Evolutionary conservation across 768 basidiomycete species (phyloP), one percentile per base, ranked within the genome.

Genomic region (Auricularia sp.): DNA sequence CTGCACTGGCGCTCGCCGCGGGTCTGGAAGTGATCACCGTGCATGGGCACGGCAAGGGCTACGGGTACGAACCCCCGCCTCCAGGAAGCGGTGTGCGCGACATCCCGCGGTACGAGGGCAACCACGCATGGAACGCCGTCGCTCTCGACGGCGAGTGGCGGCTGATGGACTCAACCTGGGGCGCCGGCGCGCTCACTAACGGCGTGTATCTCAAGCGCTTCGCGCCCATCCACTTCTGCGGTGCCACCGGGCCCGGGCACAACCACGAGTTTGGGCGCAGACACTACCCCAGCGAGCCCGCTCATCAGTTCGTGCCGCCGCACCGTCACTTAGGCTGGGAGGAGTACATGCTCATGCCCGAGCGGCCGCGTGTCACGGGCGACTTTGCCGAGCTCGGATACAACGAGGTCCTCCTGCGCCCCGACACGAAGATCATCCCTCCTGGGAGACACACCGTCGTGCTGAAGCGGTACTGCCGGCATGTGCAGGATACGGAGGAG

Each of bases 91-190:
- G 23, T 21, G 33, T 43, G 36, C 53, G 29, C 53, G 8, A 29
- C 29, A 8, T 54, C n/a, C 64, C 64, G 61, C 58, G n/a, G 23
- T 64, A 58, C 39, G 21, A 18, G 23, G 61, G 36, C 36, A 64
- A 64, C 39, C 64, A 64, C 39, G 64, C 64, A 35, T 64, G 64
- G 64, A 64, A 64, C 64, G 56, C 58, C 35, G 64, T 64, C 12
- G 5, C 12, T 34, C 16, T 64, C 2, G 61, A 64, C 29, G 64
- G 61, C 51, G 64, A 62, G 34, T 64, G 64, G 64, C 64, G 61
- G 23, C 61, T 64, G 11, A 42, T 64, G 33, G 64, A 64, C 34
- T 42, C 58, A 2, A 42, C 36, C 6, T 64, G 64, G 64, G 64
- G 64, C 23, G 61, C 64, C 34, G 64, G 64, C 36, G 64, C 64